A percentile compares a stretch with the other conserved stretches of the same genome.
phyloP scores from a whole-genome alignment of 2,329 filamentous ascomycete genomes.

The Exophiala sideris region DNA sequence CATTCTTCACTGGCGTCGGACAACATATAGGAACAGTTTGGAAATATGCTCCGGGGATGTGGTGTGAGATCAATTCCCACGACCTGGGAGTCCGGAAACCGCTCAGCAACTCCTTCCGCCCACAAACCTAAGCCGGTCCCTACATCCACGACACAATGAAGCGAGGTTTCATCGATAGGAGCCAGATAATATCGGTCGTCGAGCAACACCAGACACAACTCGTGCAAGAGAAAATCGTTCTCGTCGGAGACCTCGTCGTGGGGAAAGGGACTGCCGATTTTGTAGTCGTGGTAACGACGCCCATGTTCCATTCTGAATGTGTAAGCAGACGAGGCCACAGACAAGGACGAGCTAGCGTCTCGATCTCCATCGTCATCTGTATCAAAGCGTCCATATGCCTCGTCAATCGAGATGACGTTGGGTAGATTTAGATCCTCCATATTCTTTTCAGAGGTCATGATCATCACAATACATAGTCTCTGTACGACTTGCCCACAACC shows the following conservation, averaged over 20 bases:
- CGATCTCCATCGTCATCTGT: conserved; percentile 13
- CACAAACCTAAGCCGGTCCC: conserved; percentile 35
- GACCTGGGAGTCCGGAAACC: conserved; percentile 33
- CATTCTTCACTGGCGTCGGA: conserved; percentile 37
- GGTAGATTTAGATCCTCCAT: conserved; percentile 23
- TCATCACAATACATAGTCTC: conserved; percentile 6
- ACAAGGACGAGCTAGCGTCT: conserved; percentile 22
- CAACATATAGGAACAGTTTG: conserved; percentile 35
- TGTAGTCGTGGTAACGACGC: conserved; percentile 35
- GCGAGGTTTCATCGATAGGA: conserved; percentile 22
- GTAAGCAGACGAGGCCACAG: conserved; percentile 30
- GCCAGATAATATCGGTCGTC: conserved; percentile 24
- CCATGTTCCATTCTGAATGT: conserved; percentile 35
- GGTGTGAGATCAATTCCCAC: conserved; percentile 38
- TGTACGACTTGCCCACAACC: neutral
- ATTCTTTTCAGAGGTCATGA: conserved; percentile 11
- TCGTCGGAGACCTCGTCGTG: conserved; percentile 27
- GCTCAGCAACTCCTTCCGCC: conserved; percentile 35
- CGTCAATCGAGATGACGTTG: conserved; percentile 20
- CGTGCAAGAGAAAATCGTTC: conserved; percentile 24
- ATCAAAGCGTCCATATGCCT: conserved; percentile 13
- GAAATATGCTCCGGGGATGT: conserved; percentile 29
- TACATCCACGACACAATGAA: conserved; percentile 32
- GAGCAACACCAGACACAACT: conserved; percentile 20
- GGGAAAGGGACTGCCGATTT: conserved; percentile 30